Percentiles rank a stretch among this genome's conserved stretches.
Evolutionary conservation across 2,329 filamentous ascomycete species (phyloP).

Genomic region (Monosporascus sp.): DNA sequence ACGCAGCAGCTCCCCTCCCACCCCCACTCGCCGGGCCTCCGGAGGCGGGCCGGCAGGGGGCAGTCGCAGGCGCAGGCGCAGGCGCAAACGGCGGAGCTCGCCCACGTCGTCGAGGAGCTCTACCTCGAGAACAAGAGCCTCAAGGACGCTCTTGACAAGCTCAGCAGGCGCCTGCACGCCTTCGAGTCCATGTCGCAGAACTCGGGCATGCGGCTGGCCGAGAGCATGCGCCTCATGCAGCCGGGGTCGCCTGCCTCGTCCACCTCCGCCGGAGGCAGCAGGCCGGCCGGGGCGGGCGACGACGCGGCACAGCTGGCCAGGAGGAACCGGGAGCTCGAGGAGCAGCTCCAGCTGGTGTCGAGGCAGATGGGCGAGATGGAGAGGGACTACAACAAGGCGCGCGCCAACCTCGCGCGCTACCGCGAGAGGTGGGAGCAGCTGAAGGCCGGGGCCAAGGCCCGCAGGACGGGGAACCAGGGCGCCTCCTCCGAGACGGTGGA

Average conservation of each 20-base stretch:
- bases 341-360: conserved; percentile 51
- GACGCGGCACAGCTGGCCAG: conserved; percentile 33
- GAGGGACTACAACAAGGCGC: conserved; percentile 50
- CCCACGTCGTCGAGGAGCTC: conserved; percentile 79
- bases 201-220: conserved; percentile 77
- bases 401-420: conserved; percentile 52
- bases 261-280: conserved; percentile 9
- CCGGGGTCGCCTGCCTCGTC: conserved; percentile 46
- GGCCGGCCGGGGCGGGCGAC: conserved; percentile 32
- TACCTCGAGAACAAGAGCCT: conserved; percentile 82
- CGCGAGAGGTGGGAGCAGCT: conserved; percentile 56
- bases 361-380: conserved; percentile 64
- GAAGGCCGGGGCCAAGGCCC: conserved; percentile 55
- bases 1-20: conserved; percentile 36
- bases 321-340: conserved; percentile 61
- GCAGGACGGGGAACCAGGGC: conserved; percentile 16
- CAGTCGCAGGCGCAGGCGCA: conserved; percentile 21
- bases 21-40: conserved; percentile 34
- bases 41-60: conserved; percentile 34
- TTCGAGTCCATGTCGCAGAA: conserved; percentile 92
- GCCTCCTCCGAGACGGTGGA: background rate
- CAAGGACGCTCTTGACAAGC: conserved; percentile 77
- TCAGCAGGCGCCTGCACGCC: conserved; percentile 81
- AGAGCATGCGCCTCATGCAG: conserved; percentile 65
- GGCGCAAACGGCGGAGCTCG: conserved; percentile 29